phyloP scores from a whole-genome alignment of 1,284 basidiomycete species.

The Erythrobasidium hasegawianum region DNA sequence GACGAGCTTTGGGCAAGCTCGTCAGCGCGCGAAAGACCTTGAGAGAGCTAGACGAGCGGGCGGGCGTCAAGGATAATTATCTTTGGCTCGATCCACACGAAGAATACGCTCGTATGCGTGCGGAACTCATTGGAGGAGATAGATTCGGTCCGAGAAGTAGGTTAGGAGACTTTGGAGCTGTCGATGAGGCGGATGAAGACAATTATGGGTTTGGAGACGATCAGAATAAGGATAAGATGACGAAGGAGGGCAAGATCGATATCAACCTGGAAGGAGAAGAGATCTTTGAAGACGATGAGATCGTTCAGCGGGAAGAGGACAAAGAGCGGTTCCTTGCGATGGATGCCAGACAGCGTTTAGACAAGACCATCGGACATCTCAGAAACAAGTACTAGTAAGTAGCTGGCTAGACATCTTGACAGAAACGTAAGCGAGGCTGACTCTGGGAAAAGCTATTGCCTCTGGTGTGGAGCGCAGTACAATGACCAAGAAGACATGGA shows the following conservation, averaged over 20 bases:
- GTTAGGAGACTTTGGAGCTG: slow-evolving; percentile 30
- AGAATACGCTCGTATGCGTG: slow-evolving; percentile 22
- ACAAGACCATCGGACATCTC: slow-evolving; percentile 66
- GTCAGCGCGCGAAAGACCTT: slow-evolving; percentile 37
- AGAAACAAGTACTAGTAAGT: slow-evolving; percentile 54
- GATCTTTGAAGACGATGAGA: slow-evolving; percentile 18
- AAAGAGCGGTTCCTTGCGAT: background rate
- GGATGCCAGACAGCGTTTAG: slow-evolving; percentile 66
- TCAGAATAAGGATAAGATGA: background rate
- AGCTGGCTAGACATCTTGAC: no score
- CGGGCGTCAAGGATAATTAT: slow-evolving; percentile 34
- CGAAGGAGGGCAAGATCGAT: slow-evolving; percentile 15
- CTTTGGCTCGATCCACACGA: slow-evolving; percentile 43
- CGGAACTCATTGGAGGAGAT: slow-evolving; percentile 33
- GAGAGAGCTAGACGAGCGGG: slow-evolving; percentile 40
- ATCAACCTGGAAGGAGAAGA: slow-evolving; percentile 23
- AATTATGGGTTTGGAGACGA: slow-evolving; percentile 30
- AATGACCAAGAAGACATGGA: slow-evolving; percentile 60
- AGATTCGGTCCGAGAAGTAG: slow-evolving; percentile 26
- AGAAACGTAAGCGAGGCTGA: no score
- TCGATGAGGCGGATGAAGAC: slow-evolving; percentile 34
- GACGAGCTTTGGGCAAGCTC: slow-evolving; percentile 37
- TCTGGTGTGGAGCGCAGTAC: slow-evolving; percentile 80
- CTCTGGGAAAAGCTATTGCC: slow-evolving; percentile 77
- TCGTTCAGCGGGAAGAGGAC: background rate